phyloP scores from a whole-genome alignment of 192 early-diverging fungal species.

The Rhizoclosmatium sp. region DNA sequence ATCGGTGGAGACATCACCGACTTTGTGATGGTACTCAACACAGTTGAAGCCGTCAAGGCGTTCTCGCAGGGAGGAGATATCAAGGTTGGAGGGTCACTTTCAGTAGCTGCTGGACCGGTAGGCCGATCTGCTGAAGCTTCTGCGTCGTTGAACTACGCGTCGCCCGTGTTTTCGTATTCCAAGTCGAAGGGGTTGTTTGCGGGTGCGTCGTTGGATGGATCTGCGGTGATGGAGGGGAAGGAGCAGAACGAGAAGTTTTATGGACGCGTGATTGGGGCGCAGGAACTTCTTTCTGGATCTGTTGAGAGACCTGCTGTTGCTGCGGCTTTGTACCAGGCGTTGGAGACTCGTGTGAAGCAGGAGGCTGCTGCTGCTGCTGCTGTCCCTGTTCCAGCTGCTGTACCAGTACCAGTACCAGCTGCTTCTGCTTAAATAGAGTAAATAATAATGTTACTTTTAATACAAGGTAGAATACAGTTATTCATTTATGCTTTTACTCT shows the following conservation, averaged over 20 bases:
- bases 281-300: slow-evolving; percentile 81
- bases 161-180: slow-evolving; percentile 92
- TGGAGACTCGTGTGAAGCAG: neutral
- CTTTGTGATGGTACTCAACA: slow-evolving; percentile 90
- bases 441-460: too few species aligned
- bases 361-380: neutral
- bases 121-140: slow-evolving; percentile 88
- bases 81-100: slow-evolving; percentile 82
- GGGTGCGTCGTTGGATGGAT: slow-evolving; percentile 88
- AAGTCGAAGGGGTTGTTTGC: slow-evolving; percentile 93
- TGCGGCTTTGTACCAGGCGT: slow-evolving; percentile 67
- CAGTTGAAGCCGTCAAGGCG: slow-evolving; percentile 80
- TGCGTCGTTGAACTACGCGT: slow-evolving; percentile 69
- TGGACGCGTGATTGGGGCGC: slow-evolving; percentile 69
- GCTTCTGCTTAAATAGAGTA: too few species aligned
- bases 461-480: too few species aligned
- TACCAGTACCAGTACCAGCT: neutral
- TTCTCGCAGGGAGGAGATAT: slow-evolving; percentile 88
- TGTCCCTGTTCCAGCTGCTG: neutral
- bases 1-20: slow-evolving; percentile 93
- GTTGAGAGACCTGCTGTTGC: slow-evolving; percentile 81
- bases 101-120: slow-evolving; percentile 81
- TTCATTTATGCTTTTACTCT: neutral
- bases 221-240: slow-evolving; percentile 82
- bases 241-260: slow-evolving; percentile 87